Base-by-base conservation (phyloP, 192 early-diverging fungal species). In the Mortierella hygrophila region DNA sequence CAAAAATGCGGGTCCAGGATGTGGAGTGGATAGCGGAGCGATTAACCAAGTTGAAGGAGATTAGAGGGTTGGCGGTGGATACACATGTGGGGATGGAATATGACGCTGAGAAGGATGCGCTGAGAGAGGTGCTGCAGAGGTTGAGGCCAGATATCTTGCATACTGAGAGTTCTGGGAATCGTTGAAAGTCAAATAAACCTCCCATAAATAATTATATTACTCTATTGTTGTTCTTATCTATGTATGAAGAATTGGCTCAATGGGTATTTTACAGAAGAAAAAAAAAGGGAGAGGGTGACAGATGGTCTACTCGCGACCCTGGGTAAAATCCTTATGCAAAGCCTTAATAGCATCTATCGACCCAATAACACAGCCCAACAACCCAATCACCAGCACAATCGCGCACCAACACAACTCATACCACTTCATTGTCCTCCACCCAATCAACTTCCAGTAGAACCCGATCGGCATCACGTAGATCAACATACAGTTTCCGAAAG, bases 401-500 rank as follows among this genome's bases (percentile, higher is more conserved):
- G 82, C 70, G 46, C 88, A 90, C 82, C 91, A 87, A 13, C 89
- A 72, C 71, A 92, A 81, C 73, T 92, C 88, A 35, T 83, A 82
- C 85, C 87, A 83, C n/a, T 75, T 74, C 65, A 93, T 73, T 3
- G 73, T 82, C 3, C 83, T 55, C 90, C 92, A 91, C 6, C 95
- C 95, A 72, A 92, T 89, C 55, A 97, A 79, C 83, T 92, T 93
- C 32, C 94, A 88, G 74, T 96, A 94, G 89, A 93, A 96, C 7
- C 95, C 46, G 32, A 96, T 90, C 0, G 96, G 96, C 52, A 97
- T 91, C 57, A 96, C 89, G 80, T 96, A 97, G 85, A 97, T 96
- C 23, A 96, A 90, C 21, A 91, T 88, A 46, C 90, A 93, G 75
- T 94, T 96, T n/a, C 93, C 91, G 16, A 96, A 81, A 2, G 95